Evolutionary conservation across 1,139 yeast species (phyloP).

Genomic region (Saccharomyces hybrid): DNA sequence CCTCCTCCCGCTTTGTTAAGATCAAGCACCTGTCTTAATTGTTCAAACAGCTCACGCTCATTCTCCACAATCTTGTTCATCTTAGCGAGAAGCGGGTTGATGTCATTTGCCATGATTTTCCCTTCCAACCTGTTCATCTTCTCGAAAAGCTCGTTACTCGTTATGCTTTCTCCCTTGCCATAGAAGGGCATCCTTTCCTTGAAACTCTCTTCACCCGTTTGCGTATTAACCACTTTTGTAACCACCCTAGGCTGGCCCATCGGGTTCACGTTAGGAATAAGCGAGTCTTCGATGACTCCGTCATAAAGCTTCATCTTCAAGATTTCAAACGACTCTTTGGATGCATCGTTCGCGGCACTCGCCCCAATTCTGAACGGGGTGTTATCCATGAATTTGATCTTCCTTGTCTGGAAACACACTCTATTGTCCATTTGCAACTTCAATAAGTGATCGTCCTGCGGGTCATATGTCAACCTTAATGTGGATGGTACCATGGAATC

Average conservation of each 20-base stretch:
- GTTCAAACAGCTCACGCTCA: slow-evolving; percentile 5
- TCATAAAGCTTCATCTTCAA: slow-evolving; percentile 46
- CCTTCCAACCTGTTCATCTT: slow-evolving; percentile 20
- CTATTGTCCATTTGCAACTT: slow-evolving; percentile 63
- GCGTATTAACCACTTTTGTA: slow-evolving; percentile 22
- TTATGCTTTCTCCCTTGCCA: slow-evolving; percentile 7
- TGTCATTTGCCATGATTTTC: slow-evolving; percentile 19
- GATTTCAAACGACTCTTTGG: slow-evolving; percentile 49
- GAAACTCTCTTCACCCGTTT: slow-evolving; percentile 16
- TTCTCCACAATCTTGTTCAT: slow-evolving; percentile 10
- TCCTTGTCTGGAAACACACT: slow-evolving; percentile 56
- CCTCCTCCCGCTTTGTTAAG: slow-evolving; percentile 9
- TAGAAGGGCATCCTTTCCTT: slow-evolving; percentile 13
- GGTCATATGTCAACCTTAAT: slow-evolving; percentile 49
- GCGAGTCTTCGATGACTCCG: slow-evolving; percentile 43
- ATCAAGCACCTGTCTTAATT: background rate
- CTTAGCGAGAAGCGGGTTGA: slow-evolving; percentile 10
- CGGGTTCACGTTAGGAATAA: slow-evolving; percentile 46
- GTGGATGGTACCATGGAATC: slow-evolving; percentile 62
- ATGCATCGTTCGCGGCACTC: slow-evolving; percentile 39
- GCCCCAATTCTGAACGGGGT: slow-evolving; percentile 41
- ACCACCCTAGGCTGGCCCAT: slow-evolving; percentile 36
- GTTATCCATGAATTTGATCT: slow-evolving; percentile 31
- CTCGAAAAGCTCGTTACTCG: slow-evolving; percentile 12
- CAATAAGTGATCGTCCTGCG: slow-evolving; percentile 35